Conservation (phyloP, 1,284 basidiomycete genomes). For the Naganishia sp. region DNA sequence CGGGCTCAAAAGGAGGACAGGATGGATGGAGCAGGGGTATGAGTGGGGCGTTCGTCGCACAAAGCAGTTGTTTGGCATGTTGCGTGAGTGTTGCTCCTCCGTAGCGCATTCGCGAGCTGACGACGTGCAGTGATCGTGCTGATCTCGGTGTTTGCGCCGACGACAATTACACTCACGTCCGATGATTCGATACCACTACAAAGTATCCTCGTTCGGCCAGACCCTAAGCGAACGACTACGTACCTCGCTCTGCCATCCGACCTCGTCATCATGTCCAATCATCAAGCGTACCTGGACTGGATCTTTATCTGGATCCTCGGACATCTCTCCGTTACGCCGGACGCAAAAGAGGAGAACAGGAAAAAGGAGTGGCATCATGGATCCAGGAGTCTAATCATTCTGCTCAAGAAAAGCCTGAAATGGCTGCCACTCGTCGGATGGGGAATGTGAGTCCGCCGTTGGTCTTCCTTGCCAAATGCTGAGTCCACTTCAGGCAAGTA, state of each 20-base stretch:
- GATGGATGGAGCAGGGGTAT: slow-evolving; percentile 55
- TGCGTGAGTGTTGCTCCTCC: slow-evolving; percentile 60
- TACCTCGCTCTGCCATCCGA: slow-evolving; percentile 69
- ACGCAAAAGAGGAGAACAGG: neutral
- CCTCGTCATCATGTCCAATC: slow-evolving; percentile 76
- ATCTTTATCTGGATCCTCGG: slow-evolving; percentile 83
- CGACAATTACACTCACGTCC: slow-evolving; percentile 67
- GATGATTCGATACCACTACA: slow-evolving; percentile 41
- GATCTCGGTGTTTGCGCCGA: slow-evolving; percentile 78
- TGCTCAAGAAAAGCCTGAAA: slow-evolving; percentile 83
- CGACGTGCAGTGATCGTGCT: slow-evolving; percentile 43
- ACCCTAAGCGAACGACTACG: slow-evolving; percentile 49
- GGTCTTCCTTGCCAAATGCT: neutral
- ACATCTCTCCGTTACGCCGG: slow-evolving; percentile 70
- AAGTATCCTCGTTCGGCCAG: slow-evolving; percentile 49
- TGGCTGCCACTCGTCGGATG: slow-evolving; percentile 86
- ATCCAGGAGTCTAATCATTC: slow-evolving; percentile 70
- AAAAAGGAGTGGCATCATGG: slow-evolving; percentile 27
- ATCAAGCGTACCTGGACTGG: slow-evolving; percentile 88
- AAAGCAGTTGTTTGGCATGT: slow-evolving; percentile 75
- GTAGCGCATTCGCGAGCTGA: slow-evolving; percentile 1
- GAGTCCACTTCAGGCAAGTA: slow-evolving; percentile 68
- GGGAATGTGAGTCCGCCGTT: slow-evolving; percentile 59
- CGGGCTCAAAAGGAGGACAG: slow-evolving; percentile 46
- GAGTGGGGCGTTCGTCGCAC: slow-evolving; percentile 71